Evolutionary conservation across 2,329 filamentous ascomycete species (phyloP).

Genomic region (Uncinocarpus reesii): DNA sequence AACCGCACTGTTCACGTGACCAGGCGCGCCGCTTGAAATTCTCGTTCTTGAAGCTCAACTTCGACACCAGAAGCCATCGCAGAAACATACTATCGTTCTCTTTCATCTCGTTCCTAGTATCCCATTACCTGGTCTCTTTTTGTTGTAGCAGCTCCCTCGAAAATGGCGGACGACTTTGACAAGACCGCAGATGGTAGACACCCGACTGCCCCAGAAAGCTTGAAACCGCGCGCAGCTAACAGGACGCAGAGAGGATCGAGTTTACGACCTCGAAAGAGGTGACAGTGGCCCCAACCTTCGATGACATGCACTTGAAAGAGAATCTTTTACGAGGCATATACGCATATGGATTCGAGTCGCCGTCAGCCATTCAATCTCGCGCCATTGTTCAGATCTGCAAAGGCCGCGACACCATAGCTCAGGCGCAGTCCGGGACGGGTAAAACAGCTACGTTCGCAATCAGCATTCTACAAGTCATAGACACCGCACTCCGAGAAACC

Average conservation of each 20-base stretch:
- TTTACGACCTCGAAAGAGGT: slow-evolving; percentile 98
- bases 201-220: neutral
- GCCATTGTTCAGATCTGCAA: slow-evolving; percentile 99
- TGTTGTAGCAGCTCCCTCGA: slow-evolving; percentile 26
- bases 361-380: slow-evolving; percentile 92
- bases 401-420: slow-evolving; percentile 94
- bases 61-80: neutral
- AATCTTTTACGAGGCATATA: slow-evolving; percentile 95
- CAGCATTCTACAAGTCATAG: slow-evolving; percentile 90
- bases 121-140: neutral
- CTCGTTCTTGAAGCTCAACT: neutral
- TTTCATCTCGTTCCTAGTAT: slow-evolving; percentile 3
- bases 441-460: slow-evolving; percentile 97
- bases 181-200: slow-evolving; percentile 63
- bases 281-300: slow-evolving; percentile 80
- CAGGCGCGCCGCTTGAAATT: neutral
- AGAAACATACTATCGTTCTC: neutral
- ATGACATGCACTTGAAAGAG: slow-evolving; percentile 95
- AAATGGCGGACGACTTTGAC: slow-evolving; percentile 88
- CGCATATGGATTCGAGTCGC: slow-evolving; percentile 96
- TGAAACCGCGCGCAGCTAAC: slow-evolving; percentile 5
- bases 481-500: slow-evolving; percentile 82
- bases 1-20: slow-evolving; percentile 3
- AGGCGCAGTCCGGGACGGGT: slow-evolving; percentile 93
- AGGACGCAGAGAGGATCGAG: slow-evolving; percentile 69